A percentile compares a stretch with the other conserved stretches of the same genome.
phyloP scores from a whole-genome alignment of 805 yeast genomes.

The Maudiozyma barnettii region DNA sequence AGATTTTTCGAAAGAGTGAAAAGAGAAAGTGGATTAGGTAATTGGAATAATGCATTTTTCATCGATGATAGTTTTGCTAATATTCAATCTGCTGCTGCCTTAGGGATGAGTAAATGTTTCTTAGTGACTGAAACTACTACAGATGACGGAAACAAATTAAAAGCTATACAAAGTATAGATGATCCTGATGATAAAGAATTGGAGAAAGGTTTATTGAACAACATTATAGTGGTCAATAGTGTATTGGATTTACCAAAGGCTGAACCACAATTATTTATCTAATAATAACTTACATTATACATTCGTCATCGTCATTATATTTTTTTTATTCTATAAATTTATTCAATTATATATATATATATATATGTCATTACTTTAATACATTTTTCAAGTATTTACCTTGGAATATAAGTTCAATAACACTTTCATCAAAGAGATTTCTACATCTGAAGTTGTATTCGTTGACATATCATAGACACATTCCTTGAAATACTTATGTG shows the following conservation, averaged over 20 bases:
- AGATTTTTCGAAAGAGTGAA: constrained; percentile 55
- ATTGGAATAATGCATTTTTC: constrained; percentile 48
- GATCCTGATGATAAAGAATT: constrained; percentile 24
- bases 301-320: not conserved
- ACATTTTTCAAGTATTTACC: constrained; percentile 2
- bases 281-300: not conserved
- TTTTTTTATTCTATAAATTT: too few species aligned
- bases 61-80: constrained; percentile 83
- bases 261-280: constrained; percentile 2
- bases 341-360: not conserved
- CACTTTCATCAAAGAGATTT: constrained; percentile 17
- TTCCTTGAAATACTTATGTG: constrained; percentile 13
- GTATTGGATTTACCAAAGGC: constrained; percentile 41
- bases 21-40: constrained; percentile 39
- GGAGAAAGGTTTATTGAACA: constrained; percentile 16
- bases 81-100: constrained; percentile 56
- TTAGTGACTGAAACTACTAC: constrained; percentile 61
- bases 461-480: constrained; percentile 16
- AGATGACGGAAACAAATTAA: constrained; percentile 28
- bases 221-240: constrained; percentile 41
- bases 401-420: constrained; percentile 17
- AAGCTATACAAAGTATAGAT: not conserved
- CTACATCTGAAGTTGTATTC: constrained; percentile 19
- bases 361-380: not conserved
- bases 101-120: constrained; percentile 64